phyloP scores from a whole-genome alignment of 176 grass and related monocot species.

The Eleusine indica region DNA sequence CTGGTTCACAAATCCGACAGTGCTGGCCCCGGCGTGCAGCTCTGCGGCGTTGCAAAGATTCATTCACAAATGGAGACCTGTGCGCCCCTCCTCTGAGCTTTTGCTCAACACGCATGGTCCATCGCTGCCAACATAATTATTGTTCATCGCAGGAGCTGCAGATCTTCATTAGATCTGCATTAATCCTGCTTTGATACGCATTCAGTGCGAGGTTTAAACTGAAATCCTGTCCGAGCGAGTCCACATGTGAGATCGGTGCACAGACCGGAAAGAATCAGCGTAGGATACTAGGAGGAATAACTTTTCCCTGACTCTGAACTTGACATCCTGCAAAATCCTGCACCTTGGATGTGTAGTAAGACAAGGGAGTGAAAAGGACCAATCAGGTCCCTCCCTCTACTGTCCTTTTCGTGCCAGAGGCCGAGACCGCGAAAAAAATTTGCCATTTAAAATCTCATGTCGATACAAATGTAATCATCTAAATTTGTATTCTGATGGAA shows the following conservation, averaged over 20 bases:
- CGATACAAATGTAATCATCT: neutral
- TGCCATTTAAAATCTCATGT: neutral
- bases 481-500: neutral
- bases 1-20: neutral
- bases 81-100: neutral
- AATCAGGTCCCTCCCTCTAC: slow-evolving; percentile 6
- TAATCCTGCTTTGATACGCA: neutral
- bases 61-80: slow-evolving; percentile 2
- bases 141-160: neutral
- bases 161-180: neutral
- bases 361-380: slow-evolving; percentile 13
- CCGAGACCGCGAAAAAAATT: neutral
- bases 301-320: slow-evolving; percentile 14
- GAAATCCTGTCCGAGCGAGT: neutral
- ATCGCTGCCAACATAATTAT: neutral
- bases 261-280: slow-evolving; percentile 3
- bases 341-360: slow-evolving; percentile 8
- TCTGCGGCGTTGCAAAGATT: neutral
- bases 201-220: neutral
- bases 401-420: slow-evolving; percentile 11
- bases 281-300: slow-evolving; percentile 26
- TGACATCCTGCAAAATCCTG: slow-evolving; percentile 30
- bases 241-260: slow-evolving; percentile 2
- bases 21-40: neutral
- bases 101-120: neutral